A percentile compares a stretch with the other conserved stretches of the same genome.
Conservation (phyloP, 257 asterid species). For the Euphrasia confusa region DNA sequence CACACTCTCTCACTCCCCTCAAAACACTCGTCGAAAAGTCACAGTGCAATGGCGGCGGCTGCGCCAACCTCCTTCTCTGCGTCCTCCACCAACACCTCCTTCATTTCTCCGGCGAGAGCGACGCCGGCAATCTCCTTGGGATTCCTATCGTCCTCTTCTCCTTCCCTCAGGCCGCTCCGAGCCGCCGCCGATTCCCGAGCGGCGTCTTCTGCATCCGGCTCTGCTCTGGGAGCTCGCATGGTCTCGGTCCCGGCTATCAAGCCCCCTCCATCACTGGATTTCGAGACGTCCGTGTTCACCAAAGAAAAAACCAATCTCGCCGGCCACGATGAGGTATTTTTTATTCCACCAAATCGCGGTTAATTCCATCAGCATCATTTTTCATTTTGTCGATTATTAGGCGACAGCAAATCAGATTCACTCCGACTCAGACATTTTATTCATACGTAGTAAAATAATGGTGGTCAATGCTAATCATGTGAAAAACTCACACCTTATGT, state of each 20-base stretch:
- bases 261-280: conserved; percentile 53
- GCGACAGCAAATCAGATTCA: too few species aligned
- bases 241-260: conserved; percentile 49
- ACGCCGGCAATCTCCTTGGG: conserved; percentile 34
- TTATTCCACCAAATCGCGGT: too few species aligned
- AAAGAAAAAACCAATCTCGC: conserved; percentile 82
- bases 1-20: conserved; percentile 7
- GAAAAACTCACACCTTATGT: too few species aligned
- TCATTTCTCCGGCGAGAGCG: conserved; percentile 24
- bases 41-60: conserved; percentile 59
- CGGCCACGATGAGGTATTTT: conserved; percentile 74
- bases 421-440: too few species aligned
- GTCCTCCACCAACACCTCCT: conserved; percentile 25
- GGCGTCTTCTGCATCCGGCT: conserved; percentile 33
- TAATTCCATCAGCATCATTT: too few species aligned
- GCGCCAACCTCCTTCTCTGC: conserved; percentile 41
- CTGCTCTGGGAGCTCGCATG: conserved; percentile 52
- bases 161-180: conserved; percentile 51
- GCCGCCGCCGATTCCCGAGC: conserved; percentile 29
- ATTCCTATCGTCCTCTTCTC: conserved; percentile 52
- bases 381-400: too few species aligned
- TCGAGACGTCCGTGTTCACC: conserved; percentile 68
- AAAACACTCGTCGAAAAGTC: conserved; percentile 23
- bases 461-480: too few species aligned
- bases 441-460: too few species aligned